Conservation (phyloP, 768 basidiomycete species). For the Piloderma croceum region DNA sequence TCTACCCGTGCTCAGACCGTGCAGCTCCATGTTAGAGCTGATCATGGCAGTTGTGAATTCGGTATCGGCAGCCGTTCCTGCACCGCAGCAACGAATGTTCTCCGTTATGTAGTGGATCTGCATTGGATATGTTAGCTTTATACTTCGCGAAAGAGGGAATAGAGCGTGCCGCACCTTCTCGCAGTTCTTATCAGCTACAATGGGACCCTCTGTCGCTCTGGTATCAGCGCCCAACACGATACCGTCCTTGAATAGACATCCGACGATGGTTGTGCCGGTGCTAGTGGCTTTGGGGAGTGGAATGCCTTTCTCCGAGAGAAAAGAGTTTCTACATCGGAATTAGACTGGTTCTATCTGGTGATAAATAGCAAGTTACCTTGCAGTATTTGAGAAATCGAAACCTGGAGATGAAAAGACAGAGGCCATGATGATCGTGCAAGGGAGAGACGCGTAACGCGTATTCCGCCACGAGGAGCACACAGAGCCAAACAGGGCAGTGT, state of each 20-base stretch:
- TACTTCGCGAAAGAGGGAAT: neutral
- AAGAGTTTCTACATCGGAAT: conserved; percentile 52
- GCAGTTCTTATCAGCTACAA: conserved; percentile 99
- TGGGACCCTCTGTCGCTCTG: conserved; percentile 87
- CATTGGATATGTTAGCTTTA: conserved; percentile 1
- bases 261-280: conserved; percentile 97
- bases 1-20: conserved; percentile 82
- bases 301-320: conserved; percentile 63
- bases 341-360: neutral
- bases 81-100: conserved; percentile 94
- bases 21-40: conserved; percentile 92
- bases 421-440: conserved; percentile 33
- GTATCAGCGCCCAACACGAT: conserved; percentile 96
- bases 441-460: neutral
- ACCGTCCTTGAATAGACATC: conserved; percentile 88
- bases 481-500: conserved; percentile 8
- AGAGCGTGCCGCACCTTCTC: conserved; percentile 72
- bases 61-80: conserved; percentile 98
- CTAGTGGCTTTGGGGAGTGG: conserved; percentile 80
- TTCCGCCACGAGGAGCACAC: conserved; percentile 5
- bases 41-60: conserved; percentile 94
- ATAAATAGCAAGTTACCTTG: conserved; percentile 40
- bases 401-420: conserved; percentile 47
- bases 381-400: conserved; percentile 75
- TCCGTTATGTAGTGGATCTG: conserved; percentile 98